Conservation (phyloP, 2,329 filamentous ascomycete species). For the Talaromyces sp. region DNA sequence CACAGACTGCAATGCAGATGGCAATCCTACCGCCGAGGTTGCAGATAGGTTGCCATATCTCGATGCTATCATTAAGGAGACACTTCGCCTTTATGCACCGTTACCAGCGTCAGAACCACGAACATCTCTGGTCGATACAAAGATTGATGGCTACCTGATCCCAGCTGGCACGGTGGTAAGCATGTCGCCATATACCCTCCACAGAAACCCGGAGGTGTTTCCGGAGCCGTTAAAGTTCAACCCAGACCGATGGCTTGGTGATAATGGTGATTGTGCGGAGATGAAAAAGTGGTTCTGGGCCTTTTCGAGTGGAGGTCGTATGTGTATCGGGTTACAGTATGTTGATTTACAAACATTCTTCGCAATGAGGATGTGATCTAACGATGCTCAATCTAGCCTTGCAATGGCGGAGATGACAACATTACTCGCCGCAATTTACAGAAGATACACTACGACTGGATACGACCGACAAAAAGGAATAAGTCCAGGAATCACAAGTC, state of each 20-base stretch:
- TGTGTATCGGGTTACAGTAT: slow-evolving; percentile 42
- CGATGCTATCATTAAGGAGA: slow-evolving; percentile 53
- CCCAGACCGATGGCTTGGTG: slow-evolving; percentile 35
- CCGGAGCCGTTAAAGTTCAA: slow-evolving; percentile 29
- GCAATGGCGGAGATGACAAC: slow-evolving; percentile 55
- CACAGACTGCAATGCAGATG: slow-evolving; percentile 27
- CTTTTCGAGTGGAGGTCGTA: slow-evolving; percentile 42
- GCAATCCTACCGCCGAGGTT: slow-evolving; percentile 36
- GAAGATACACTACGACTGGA: slow-evolving; percentile 42
- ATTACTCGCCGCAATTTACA: slow-evolving; percentile 47
- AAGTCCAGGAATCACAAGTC: slow-evolving; percentile 43
- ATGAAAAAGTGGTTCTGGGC: slow-evolving; percentile 42
- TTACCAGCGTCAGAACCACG: slow-evolving; percentile 53
- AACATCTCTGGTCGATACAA: slow-evolving; percentile 29
- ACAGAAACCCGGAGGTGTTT: slow-evolving; percentile 36
- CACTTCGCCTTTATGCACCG: slow-evolving; percentile 50
- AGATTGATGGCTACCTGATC: slow-evolving; percentile 37
- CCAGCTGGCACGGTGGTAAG: slow-evolving; percentile 35
- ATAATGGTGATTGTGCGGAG: slow-evolving; percentile 23
- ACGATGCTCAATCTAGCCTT: slow-evolving; percentile 33
- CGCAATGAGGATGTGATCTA: neutral
- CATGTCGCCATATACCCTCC: slow-evolving; percentile 35
- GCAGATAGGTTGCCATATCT: slow-evolving; percentile 47
- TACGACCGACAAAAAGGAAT: slow-evolving; percentile 30
- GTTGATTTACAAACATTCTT: slow-evolving; percentile 3